Evolutionary conservation across 2,329 filamentous ascomycete species (phyloP), one percentile per base, ranked within the genome.

Genomic region (Sclerotinia spermophila): DNA sequence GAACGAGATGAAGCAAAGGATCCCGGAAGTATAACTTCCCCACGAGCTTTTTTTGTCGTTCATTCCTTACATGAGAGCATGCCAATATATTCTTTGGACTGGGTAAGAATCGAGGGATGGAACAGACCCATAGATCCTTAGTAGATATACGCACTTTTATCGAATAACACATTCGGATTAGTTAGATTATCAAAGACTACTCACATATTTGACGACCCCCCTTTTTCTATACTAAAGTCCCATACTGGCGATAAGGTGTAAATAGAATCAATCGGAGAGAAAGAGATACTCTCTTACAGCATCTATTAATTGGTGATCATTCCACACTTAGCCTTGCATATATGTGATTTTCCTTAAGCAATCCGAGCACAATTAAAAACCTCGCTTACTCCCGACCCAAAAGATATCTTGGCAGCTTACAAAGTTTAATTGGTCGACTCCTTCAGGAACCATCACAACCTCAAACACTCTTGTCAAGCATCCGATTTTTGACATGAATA

Each of bases 381-480:
- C 15, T 68, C 66, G 66, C 66, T 68, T 68, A 61, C 15, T 48
- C 40, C 30, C 66, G 33, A 27, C 30, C 30, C 24, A 35, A 48
- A 48, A 45, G 11, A 48, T 45, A 24, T 53, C 66, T 48, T 60
- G 51, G 40, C 40, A 48, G 51, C 38, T 44, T 67, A 58, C 24
- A 44, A 58, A 56, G 21, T 59, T 59, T 67, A 61, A 68, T 61
- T 68, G 66, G 66, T 48, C 30, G 17, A 61, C 30, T 60, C 44
- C 66, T 60, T 68, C n/a, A 44, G 33, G 40, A 60, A 30, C 53
- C 51, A 61, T 45, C 30, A 30, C 55, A 68, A 68, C 55, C 51
- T 68, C 55, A 68, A 68, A 68, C 66, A 61, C 56, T 60, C 51
- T 38, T 35, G 11, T 38, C 55, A 27, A 48, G 53, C 55, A 60